These are phyloP conservation scores for Agrocybe praecox DNA, from an alignment of 768 basidiomycete genomes.

Conservation along the genomic window DNA sequence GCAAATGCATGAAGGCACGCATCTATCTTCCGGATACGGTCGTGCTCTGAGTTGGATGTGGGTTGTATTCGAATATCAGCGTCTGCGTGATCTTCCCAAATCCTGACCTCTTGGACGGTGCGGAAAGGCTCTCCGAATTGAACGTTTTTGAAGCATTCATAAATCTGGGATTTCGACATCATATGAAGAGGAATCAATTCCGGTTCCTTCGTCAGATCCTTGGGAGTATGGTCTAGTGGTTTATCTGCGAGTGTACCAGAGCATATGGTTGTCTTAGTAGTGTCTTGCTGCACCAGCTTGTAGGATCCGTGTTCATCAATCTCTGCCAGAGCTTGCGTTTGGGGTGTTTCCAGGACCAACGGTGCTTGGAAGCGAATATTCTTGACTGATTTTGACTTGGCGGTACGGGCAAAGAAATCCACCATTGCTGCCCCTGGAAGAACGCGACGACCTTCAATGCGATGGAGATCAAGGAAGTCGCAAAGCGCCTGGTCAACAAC, in stretches of 20 bases:
- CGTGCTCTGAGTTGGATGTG: slow-evolving; percentile 23
- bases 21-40: slow-evolving; percentile 35
- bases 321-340: slow-evolving; percentile 22
- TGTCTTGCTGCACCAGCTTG: slow-evolving; percentile 23
- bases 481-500: slow-evolving; percentile 28
- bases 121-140: slow-evolving; percentile 34
- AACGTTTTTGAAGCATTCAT: slow-evolving; percentile 32
- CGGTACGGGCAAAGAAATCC: slow-evolving; percentile 26
- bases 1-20: slow-evolving; percentile 38
- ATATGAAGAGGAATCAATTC: slow-evolving; percentile 23
- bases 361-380: slow-evolving; percentile 33
- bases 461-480: slow-evolving; percentile 32
- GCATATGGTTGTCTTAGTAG: slow-evolving; percentile 25
- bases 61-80: slow-evolving; percentile 25
- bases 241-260: slow-evolving; percentile 25
- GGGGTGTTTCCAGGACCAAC: slow-evolving; percentile 25
- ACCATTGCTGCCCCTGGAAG: slow-evolving; percentile 37
- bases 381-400: slow-evolving; percentile 21
- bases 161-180: slow-evolving; percentile 29
- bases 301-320: slow-evolving; percentile 22
- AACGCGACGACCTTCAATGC: slow-evolving; percentile 35
- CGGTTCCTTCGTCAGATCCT: slow-evolving; percentile 19
- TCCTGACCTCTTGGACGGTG: slow-evolving; percentile 28
- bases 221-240: slow-evolving; percentile 10
- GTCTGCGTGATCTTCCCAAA: slow-evolving; percentile 33